These are phyloP conservation scores for Zopfia rhizophila DNA, from an alignment of 2,329 filamentous ascomycete genomes.

Conservation along the genomic window DNA sequence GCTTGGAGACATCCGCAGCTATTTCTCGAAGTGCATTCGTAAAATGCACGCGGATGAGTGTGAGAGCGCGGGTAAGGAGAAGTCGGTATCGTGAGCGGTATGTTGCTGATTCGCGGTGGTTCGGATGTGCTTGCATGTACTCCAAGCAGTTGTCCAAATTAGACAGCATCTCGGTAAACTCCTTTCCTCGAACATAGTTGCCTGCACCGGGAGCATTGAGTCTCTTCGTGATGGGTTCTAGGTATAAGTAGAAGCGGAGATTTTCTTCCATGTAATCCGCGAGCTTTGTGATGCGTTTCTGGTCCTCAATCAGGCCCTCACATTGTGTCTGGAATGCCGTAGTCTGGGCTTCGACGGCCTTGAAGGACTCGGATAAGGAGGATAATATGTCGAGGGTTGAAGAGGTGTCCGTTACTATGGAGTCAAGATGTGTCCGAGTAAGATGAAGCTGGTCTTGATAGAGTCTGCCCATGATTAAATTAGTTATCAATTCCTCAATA, in stretches of 20 bases:
- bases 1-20: slow-evolving; percentile 69
- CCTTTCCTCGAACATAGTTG: slow-evolving; percentile 82
- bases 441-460: slow-evolving; percentile 85
- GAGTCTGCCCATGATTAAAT: slow-evolving; percentile 61
- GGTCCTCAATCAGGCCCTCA: slow-evolving; percentile 84
- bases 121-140: slow-evolving; percentile 88
- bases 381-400: slow-evolving; percentile 79
- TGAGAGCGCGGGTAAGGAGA: slow-evolving; percentile 75
- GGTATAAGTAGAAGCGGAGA: slow-evolving; percentile 91
- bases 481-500: slow-evolving; percentile 1
- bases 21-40: slow-evolving; percentile 71
- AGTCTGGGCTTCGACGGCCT: slow-evolving; percentile 87
- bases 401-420: slow-evolving; percentile 80
- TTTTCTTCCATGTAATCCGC: slow-evolving; percentile 89
- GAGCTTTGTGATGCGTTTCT: slow-evolving; percentile 79
- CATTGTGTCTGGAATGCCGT: slow-evolving; percentile 94
- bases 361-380: slow-evolving; percentile 85
- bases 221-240: slow-evolving; percentile 88
- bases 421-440: slow-evolving; percentile 83
- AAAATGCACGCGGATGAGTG: slow-evolving; percentile 74
- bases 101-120: slow-evolving; percentile 85
- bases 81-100: slow-evolving; percentile 90
- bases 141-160: slow-evolving; percentile 90
- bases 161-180: slow-evolving; percentile 87
- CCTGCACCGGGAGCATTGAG: slow-evolving; percentile 92